Conservation (phyloP, 2,329 filamentous ascomycete genomes). For the Lasiodiplodia gonubiensis region DNA sequence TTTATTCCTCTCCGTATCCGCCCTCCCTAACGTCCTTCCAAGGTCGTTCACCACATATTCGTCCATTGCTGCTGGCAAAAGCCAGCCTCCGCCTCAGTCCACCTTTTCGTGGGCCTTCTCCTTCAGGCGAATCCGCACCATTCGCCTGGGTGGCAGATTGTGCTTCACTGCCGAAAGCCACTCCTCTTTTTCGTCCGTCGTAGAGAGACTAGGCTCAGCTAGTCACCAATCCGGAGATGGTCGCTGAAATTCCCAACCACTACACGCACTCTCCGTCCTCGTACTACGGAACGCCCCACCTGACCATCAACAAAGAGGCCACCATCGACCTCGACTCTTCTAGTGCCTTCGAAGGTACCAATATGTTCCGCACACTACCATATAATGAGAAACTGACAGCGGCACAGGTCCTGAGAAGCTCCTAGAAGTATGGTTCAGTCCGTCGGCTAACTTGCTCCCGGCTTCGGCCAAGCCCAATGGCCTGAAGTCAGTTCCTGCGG, state of each 20-base stretch:
- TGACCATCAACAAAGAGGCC: constrained; percentile 97
- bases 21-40: constrained; percentile 85
- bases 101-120: constrained; percentile 86
- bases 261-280: constrained; percentile 82
- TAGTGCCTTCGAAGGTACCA: constrained; percentile 89
- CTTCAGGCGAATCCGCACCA: constrained; percentile 87
- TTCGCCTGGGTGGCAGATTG: constrained; percentile 98
- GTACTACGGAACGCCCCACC: constrained; percentile 77
- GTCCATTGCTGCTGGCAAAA: constrained; percentile 77
- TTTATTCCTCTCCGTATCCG: constrained; percentile 81
- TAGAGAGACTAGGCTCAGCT: constrained; percentile 13
- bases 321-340: constrained; percentile 90
- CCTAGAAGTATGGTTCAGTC: constrained; percentile 96
- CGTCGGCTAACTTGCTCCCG: constrained; percentile 75
- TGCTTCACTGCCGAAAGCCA: constrained; percentile 70
- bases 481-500: constrained; percentile 81
- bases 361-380: neutral
- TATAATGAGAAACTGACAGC: constrained; percentile 34
- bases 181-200: constrained; percentile 21
- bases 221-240: constrained; percentile 68
- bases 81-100: constrained; percentile 72
- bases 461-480: constrained; percentile 73
- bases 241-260: constrained; percentile 79
- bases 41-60: constrained; percentile 63
- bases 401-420: constrained; percentile 86